Base-by-base conservation (phyloP, 2,329 filamentous ascomycete genomes). In the Aureobasidium melanogenum region DNA sequence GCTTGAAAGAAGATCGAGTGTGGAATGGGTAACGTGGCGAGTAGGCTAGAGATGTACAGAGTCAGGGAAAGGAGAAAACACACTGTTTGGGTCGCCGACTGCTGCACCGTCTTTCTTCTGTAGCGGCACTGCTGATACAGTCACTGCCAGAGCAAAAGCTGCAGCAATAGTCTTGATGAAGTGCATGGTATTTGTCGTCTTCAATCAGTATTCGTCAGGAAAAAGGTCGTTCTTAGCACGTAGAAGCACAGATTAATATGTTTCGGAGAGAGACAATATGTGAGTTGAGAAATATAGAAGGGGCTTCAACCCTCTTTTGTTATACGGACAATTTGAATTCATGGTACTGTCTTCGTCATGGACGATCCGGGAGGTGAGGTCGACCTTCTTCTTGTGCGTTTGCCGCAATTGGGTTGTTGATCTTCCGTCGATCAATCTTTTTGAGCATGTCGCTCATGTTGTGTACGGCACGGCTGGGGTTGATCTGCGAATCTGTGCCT, bases 261-360 rank as follows among this genome's bases (percentile, higher is more conserved):
- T 28, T 14, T 50, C 7, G 28, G 14, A 17, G 8, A 15, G 48
- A 41, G 12, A 19, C 8, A 2, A 36, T 51, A n/a, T n/a, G n/a
- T n/a, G 36, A 3, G 32, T 30, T 54, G 7, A 39, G 34, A 28
- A 39, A 6, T 28, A 26, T n/a, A 24, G 9, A 34, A 50, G n/a
- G 9, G 32, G 8, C 30, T 15, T 5, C n/a, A 8, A 7, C 22
- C n/a, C 5, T 12, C 2, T 1, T 36, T 17, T 14, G 28, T 50
- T 50, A 32, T 38, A 17, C 19, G 48, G 32, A 38, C 22, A 14
- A 14, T 54, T 54, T 39, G 5, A 1, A 28, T 54, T 19, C 1
- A 28, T 41, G 50, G 50, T 54, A 36, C 50, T 9, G 22, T 39
- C 24, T 54, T n/a, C 50, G 50, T 54, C 50, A 54, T 54, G 36